Conservation (phyloP, 2,329 filamentous ascomycete species). For the Furcasterigmium furcatum region DNA sequence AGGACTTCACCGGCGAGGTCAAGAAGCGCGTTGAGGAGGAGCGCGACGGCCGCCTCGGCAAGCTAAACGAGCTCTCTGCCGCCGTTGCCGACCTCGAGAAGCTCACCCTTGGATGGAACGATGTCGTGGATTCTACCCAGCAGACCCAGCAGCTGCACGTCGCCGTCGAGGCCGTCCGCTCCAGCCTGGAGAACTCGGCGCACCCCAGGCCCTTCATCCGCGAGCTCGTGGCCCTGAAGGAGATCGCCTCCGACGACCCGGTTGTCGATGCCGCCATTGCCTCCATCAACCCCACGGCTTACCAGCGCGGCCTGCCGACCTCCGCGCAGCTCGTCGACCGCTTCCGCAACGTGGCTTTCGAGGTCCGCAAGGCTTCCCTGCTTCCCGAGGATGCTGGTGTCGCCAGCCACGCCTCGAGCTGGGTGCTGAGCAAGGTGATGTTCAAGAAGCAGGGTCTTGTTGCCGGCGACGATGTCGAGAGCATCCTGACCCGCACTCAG, state of each 20-base stretch:
- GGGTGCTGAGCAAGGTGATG: slow-evolving; percentile 86
- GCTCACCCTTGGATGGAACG: slow-evolving; percentile 85
- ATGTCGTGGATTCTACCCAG: slow-evolving; percentile 84
- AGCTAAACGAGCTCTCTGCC: slow-evolving; percentile 74
- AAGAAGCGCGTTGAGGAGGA: slow-evolving; percentile 82
- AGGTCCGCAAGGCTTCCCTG: slow-evolving; percentile 91
- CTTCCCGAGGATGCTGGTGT: slow-evolving; percentile 92
- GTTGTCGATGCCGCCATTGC: slow-evolving; percentile 91
- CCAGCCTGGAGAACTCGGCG: slow-evolving; percentile 71
- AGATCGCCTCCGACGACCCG: slow-evolving; percentile 78
- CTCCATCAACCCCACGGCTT: slow-evolving; percentile 91
- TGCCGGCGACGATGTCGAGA: slow-evolving; percentile 87
- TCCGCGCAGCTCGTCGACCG: slow-evolving; percentile 86
- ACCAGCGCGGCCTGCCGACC: slow-evolving; percentile 86
- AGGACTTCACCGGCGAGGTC: slow-evolving; percentile 76
- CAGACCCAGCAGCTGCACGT: slow-evolving; percentile 96
- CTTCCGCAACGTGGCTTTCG: slow-evolving; percentile 86
- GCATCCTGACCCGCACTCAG: slow-evolving; percentile 85
- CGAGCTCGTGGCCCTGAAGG: slow-evolving; percentile 91
- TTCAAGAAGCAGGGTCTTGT: slow-evolving; percentile 92
- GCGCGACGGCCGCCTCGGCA: slow-evolving; percentile 81
- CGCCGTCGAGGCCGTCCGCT: slow-evolving; percentile 87
- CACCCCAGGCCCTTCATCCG: slow-evolving; percentile 82
- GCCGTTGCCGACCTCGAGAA: slow-evolving; percentile 82
- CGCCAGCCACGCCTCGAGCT: slow-evolving; percentile 87